Evolutionary conservation across 352 stramenopile species (phyloP), one percentile per base, ranked within the genome.

Genomic region (Blastocystis sp.): DNA sequence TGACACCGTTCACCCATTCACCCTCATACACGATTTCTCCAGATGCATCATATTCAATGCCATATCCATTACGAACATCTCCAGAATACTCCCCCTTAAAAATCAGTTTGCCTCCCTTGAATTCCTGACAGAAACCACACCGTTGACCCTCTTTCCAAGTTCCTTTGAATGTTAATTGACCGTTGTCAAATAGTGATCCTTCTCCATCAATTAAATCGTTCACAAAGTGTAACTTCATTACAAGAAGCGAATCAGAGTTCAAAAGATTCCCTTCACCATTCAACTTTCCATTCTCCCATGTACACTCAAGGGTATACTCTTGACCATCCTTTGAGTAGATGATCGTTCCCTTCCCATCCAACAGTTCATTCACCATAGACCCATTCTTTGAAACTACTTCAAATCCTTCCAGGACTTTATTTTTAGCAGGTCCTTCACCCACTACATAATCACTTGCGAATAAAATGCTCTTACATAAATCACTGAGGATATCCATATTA

Each of bases 281-380:
- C 51, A 69, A 69, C 30, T 84, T 84, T 66, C 73, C 73, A 84
- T 84, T 84, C 27, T 68, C 73, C 73, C 73, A 84, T 66, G 73
- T 84, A 48, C 73, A 64, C 53, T 84, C 73, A 19, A 84, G 53
- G 1, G 73, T 84, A 17, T 84, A 84, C 33, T 84, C 73, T 42
- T 84, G 22, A 37, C 53, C 53, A 44, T 84, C 40, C 73, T 84
- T 84, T 48, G 15, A 54, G 27, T 69, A 40, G 24, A 51, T 66
- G 19, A 69, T 30, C n/a, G 73, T 84, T 44, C 73, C 73, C 51
- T 84, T 84, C 59, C 73, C 73, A n/a, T 64, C 48, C 13, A 35
- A 42, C 11, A 48, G 24, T 30, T 57, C 51, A 37, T 69, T 44
- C 4, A 35, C 73, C 17, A 51, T 35, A 2, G 73, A 37, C 56